Base-by-base conservation (phyloP, 1,139 yeast genomes). In the Diutina rugosa region DNA sequence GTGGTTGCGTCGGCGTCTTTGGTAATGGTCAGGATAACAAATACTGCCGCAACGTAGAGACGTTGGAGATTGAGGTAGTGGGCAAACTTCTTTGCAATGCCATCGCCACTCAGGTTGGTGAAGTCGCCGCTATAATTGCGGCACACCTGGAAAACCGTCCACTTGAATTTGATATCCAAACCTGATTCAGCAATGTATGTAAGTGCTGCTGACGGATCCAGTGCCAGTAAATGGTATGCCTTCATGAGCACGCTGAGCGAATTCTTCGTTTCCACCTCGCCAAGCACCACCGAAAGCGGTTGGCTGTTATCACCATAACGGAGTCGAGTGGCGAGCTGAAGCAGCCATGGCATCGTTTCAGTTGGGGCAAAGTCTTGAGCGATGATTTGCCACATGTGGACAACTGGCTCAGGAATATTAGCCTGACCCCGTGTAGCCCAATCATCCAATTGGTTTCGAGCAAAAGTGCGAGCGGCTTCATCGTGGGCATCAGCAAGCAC, bases 401-500 rank as follows among this genome's bases (percentile, higher is more conserved):
- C 44, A 10, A 49, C 53, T 28, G 29, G 18, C 7, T 32, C 21
- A 12, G 32, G 44, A 30, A 49, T 32, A 32, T 49, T 30, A n/a
- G 35, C 53, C 10, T 16, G 46, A 7, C 26, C 46, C 7, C 28
- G 18, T 5, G 28, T 7, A 8, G 32, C 28, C 53, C 53, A 49
- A 7, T 29, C 18, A 14, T 49, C 70, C 28, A 91, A 68, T 67
- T 90, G 97, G 46, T 71, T 69, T 6, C 65, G 62, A 0, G 97
- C 91, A 57, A 81, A 72, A 0, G 65, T 64, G 57, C 78, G 74
- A 1, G 87, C 83, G 0, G 76, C 72, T 0, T 75, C 74, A 62
- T 84, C 87, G 61, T 85, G 84, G 0, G 93, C 80, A 51, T 88
- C 96, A 14, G 87, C 69, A 55, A 87, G 69, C 0, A 96, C 78